Conservation (phyloP, 2,329 filamentous ascomycete species). For the Lachnellula willkommii region DNA sequence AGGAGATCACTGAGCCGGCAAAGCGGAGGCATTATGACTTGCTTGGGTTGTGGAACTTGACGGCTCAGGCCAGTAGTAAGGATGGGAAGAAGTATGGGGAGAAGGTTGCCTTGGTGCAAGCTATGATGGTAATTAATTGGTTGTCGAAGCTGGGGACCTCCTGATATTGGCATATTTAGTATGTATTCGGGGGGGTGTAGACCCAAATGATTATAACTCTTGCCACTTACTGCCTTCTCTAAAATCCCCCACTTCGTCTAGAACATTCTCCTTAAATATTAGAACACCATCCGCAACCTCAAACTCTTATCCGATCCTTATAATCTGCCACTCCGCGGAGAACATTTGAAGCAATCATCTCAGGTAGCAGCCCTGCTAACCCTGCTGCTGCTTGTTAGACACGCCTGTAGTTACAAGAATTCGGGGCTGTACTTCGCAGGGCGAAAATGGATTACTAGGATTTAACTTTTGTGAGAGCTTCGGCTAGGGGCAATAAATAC, state of each 20-base stretch:
- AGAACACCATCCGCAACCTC: too few relatives aligned
- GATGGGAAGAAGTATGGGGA: constrained; percentile 37
- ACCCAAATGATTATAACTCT: too few relatives aligned
- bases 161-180: constrained; percentile 6
- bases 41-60: constrained; percentile 40
- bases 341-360: too few relatives aligned
- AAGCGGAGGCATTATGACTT: constrained; percentile 35
- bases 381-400: too few relatives aligned
- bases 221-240: too few relatives aligned
- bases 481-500: neutral
- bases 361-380: too few relatives aligned
- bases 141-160: constrained; percentile 31
- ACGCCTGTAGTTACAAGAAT: too few relatives aligned
- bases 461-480: too few relatives aligned
- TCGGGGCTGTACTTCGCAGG: neutral
- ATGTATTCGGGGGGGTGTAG: neutral
- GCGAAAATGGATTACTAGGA: neutral
- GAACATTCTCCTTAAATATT: too few relatives aligned
- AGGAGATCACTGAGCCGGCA: constrained; percentile 32
- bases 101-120: constrained; percentile 38
- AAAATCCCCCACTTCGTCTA: too few relatives aligned
- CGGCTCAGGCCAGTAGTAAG: constrained; percentile 35
- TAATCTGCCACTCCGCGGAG: too few relatives aligned
- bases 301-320: too few relatives aligned
- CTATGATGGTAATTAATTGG: constrained; percentile 35